A percentile compares a stretch with the other conserved stretches of the same genome.
These are phyloP conservation scores for Toxicodendron radicans DNA, from an alignment of 345 rosid genomes.

Conservation along the genomic window DNA sequence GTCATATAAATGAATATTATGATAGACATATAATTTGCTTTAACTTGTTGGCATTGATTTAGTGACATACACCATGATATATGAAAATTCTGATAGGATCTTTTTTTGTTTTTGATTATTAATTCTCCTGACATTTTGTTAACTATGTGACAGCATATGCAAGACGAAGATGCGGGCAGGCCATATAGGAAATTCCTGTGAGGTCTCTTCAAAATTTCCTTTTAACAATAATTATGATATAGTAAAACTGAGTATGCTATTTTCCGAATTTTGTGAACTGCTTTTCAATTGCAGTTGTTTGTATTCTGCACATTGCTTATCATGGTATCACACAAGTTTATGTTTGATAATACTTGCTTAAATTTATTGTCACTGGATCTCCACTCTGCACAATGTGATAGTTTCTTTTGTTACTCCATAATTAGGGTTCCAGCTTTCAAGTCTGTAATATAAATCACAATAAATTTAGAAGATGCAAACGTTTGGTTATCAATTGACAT, in stretches of 20 bases:
- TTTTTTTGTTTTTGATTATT: not conserved
- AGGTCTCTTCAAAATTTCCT: conserved; percentile 20
- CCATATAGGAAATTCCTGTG: conserved; percentile 79
- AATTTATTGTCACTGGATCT: not conserved
- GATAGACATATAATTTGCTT: not conserved
- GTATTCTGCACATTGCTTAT: conserved; percentile 4
- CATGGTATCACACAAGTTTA: not conserved
- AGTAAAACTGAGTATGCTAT: conserved; percentile 13
- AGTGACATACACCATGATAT: not conserved
- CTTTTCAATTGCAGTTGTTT: not conserved
- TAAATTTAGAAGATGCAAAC: too few species aligned
- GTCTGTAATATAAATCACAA: too few species aligned
- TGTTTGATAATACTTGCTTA: conserved; percentile 4
- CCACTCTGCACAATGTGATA: too few species aligned
- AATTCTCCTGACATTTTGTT: conserved; percentile 9
- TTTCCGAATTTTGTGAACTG: not conserved
- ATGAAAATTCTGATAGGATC: not conserved
- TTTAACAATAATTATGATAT: conserved; percentile 14
- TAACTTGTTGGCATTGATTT: not conserved
- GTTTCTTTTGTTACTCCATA: too few species aligned
- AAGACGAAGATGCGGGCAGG: conserved; percentile 88
- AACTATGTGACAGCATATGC: conserved; percentile 62
- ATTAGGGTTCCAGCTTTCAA: too few species aligned
- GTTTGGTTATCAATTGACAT: too few species aligned
- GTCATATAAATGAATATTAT: not conserved